A percentile compares a stretch with the other conserved stretches of the same genome.
These are phyloP conservation scores for Termitomyces sp. DNA, from an alignment of 768 basidiomycete genomes.

Conservation along the genomic window DNA sequence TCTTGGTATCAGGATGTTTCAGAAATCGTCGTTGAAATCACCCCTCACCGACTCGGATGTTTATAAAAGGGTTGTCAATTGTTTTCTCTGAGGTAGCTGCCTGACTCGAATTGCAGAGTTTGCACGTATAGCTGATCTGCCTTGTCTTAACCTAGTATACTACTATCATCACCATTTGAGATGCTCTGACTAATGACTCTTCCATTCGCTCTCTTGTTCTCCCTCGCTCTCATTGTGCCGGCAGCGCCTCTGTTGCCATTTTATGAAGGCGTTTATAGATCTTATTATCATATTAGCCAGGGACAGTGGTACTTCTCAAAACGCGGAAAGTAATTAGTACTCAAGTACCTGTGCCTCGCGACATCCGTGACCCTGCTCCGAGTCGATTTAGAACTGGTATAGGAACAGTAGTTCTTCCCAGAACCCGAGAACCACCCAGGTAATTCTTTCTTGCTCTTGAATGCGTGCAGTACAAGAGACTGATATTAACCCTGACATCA, in stretches of 20 bases:
- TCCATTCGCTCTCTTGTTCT: not conserved
- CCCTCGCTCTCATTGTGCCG: not conserved
- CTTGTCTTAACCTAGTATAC: not conserved
- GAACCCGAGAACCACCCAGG: not conserved
- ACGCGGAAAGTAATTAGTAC: no score
- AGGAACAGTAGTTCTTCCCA: not conserved
- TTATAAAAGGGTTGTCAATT: not conserved
- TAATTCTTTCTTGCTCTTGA: not conserved
- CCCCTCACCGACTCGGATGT: not conserved
- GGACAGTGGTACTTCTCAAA: not conserved
- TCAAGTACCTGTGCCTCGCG: not conserved
- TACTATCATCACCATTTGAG: not conserved
- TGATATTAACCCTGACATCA: not conserved
- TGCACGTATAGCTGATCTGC: conserved; percentile 1
- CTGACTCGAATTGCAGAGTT: not conserved
- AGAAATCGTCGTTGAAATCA: not conserved
- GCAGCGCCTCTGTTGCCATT: not conserved
- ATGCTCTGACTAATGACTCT: not conserved
- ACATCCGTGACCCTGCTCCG: not conserved
- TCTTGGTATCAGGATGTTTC: no score
- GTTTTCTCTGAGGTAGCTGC: not conserved
- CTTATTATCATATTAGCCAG: not conserved
- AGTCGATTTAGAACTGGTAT: not conserved
- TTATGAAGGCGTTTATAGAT: not conserved
- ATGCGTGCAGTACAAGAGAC: not conserved